Base-by-base conservation (phyloP, 208 protist species). In the Trypanosoma mega region DNA sequence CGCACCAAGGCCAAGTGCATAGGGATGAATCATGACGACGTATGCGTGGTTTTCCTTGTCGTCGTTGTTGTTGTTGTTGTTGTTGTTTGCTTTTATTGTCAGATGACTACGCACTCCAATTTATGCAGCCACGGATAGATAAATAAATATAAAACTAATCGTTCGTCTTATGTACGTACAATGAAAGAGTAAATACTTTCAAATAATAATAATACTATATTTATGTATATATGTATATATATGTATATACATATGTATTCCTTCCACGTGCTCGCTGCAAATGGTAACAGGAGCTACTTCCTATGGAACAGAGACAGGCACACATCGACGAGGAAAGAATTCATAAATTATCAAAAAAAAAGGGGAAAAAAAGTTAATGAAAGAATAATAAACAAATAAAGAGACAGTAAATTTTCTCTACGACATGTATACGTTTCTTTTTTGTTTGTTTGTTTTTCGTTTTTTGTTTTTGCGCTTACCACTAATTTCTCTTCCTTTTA, bases 11-110 rank as follows among this genome's bases (percentile, higher is more conserved):
- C 49, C 52, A 29, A 69, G 37, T 36, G 44, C 63, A 46, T 50
- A 69, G 14, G 52, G 52, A 49, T 69, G 65, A 55, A 72, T 55
- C 65, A 72, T 64, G 31, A 26, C 30, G 24, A n/a, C 24, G n/a
- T 36, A 34, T 2, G 5, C 39, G n/a, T n/a, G n/a, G n/a, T n/a
- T n/a, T n/a, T n/a, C n/a, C n/a, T n/a, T n/a, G n/a, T n/a, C n/a
- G n/a, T n/a, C n/a, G n/a, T n/a, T n/a, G n/a, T n/a, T n/a, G n/a
- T n/a, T n/a, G n/a, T n/a, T n/a, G n/a, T n/a, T n/a, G n/a, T n/a
- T n/a, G n/a, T n/a, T n/a, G n/a, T n/a, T n/a, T n/a, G n/a, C n/a
- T n/a, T n/a, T n/a, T n/a, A n/a, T n/a, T n/a, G n/a, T n/a, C n/a
- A n/a, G n/a, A n/a, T n/a, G n/a, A n/a, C n/a, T n/a, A n/a, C n/a